Base-by-base conservation (phyloP, 352 stramenopile genomes). In the Halophytophthora polymorphica region DNA sequence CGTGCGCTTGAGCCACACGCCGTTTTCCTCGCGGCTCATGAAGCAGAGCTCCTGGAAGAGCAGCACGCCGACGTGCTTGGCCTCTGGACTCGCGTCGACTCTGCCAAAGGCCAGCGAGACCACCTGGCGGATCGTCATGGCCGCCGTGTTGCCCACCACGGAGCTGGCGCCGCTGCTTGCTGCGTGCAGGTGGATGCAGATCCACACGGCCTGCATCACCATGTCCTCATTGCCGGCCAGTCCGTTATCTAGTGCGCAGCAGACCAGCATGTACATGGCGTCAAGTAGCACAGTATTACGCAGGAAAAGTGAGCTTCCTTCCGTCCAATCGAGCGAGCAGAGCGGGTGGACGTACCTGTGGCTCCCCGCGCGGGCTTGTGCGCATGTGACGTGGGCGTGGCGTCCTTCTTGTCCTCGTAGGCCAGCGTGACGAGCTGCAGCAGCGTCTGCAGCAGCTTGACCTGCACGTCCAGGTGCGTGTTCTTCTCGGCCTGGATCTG, bases 401-500 rank as follows among this genome's bases (percentile, higher is more conserved):
- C n/a, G 5, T 47, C 45, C 18, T 45, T 69, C 46, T 73, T 81
- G 28, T 86, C 82, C 38, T 91, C 73, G 28, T 83, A 93, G 1
- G 73, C 80, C 31, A 93, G 65, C 54, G 86, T 95, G 45, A 95
- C 77, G 6, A 96, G 60, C 55, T 95, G 84, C 53, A 94, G 53
- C 28, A 96, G 65, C 22, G 87, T 96, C 69, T 96, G 87, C 42
- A 96, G 61, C 47, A 95, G 37, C 67, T 96, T 96, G 39, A 94
- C 72, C 54, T 96, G 79, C 21, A 96, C 86, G 41, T 96, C 87
- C 4, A 73, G 71, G 42, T 88, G 67, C 5, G 66, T 58, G 38
- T 87, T 94, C 66, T 92, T 92, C 71, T 95, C 83, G 45, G 93
- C 93, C 73, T 98, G 95, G 67, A 98, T 98, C 59, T 96, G 85